Evolutionary conservation across 768 basidiomycete species (phyloP), one percentile per base, ranked within the genome.

Genomic region (Mycena pura): DNA sequence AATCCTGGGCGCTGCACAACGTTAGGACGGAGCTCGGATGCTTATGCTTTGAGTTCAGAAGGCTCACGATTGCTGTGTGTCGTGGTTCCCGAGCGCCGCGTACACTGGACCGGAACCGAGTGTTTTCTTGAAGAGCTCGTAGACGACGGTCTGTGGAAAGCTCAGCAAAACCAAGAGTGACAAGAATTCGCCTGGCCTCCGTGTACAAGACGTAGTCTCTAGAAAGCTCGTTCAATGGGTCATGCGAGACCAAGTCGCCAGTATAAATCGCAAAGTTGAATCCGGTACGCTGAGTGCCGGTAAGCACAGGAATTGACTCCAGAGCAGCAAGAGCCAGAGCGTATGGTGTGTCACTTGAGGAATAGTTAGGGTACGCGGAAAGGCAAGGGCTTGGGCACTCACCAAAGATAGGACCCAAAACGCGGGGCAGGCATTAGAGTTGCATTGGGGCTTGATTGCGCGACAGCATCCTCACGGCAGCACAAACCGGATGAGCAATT

Each of bases 71-170:
- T 86, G 85, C 70, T 86, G 89, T 31, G 80, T 86, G 70, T 92
- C 91, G 66, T 92, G 91, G 69, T 92, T 92, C 14, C 91, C 91
- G 17, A 92, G 75, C 1, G 87, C 84, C 28, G 87, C 85, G 65
- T 91, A 92, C 6, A 91, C 83, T 22, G 91, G 89, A 0, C 88
- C 88, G 14, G 82, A 78, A 15, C 85, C 85, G 28, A 92, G 78
- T 66, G 79, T 78, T n/a, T 78, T 78, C 73, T 84, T 89, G 73
- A 91, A 82, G 27, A 92, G 77, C 60, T 86, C 88, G 68, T 84
- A 92, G 24, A 91, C 61, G 3, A 88, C 74, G 1, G 86, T 81
- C 89, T 90, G 62, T 21, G 34, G 48, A 3, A 58, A 32, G 40
- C 48, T 55, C 9, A 39, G 34, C 22, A 36, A 27, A 49, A 46